Percentiles rank a stretch among this genome's conserved stretches.
These are phyloP conservation scores for Lolium rigidum DNA, from an alignment of 176 grass and related monocot genomes.

Conservation along the genomic window DNA sequence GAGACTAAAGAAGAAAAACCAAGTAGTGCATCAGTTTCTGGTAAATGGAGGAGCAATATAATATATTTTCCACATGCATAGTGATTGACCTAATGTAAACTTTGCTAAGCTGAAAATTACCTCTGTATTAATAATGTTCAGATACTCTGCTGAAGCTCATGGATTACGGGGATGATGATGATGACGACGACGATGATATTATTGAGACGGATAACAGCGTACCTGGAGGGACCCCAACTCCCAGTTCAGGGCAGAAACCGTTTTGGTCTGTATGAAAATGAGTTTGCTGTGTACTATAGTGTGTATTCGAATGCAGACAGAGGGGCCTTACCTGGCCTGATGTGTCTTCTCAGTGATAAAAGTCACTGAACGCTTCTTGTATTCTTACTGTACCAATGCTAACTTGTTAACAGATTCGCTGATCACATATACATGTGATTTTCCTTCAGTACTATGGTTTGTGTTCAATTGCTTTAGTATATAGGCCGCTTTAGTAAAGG, in stretches of 20 bases:
- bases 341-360: slow-evolving; percentile 19
- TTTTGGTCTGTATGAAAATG: slow-evolving; percentile 65
- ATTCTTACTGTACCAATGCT: background rate
- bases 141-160: slow-evolving; percentile 88
- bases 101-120: slow-evolving; percentile 1
- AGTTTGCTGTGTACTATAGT: slow-evolving; percentile 3
- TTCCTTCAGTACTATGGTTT: background rate
- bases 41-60: slow-evolving; percentile 54
- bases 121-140: slow-evolving; percentile 23
- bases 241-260: slow-evolving; percentile 49
- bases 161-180: slow-evolving; percentile 89
- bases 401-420: background rate
- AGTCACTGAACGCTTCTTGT: background rate
- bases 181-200: slow-evolving; percentile 28
- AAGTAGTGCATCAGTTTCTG: slow-evolving; percentile 43
- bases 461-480: background rate
- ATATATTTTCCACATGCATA: background rate
- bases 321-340: slow-evolving; percentile 11
- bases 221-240: slow-evolving; percentile 33
- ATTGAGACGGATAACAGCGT: slow-evolving; percentile 20
- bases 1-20: slow-evolving; percentile 45
- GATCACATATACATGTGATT: background rate
- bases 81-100: slow-evolving; percentile 3
- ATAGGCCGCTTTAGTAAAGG: too few relatives aligned
- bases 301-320: slow-evolving; percentile 12